Conservation (phyloP, 495 filamentous ascomycete genomes). For the Penicillium odoratum region DNA sequence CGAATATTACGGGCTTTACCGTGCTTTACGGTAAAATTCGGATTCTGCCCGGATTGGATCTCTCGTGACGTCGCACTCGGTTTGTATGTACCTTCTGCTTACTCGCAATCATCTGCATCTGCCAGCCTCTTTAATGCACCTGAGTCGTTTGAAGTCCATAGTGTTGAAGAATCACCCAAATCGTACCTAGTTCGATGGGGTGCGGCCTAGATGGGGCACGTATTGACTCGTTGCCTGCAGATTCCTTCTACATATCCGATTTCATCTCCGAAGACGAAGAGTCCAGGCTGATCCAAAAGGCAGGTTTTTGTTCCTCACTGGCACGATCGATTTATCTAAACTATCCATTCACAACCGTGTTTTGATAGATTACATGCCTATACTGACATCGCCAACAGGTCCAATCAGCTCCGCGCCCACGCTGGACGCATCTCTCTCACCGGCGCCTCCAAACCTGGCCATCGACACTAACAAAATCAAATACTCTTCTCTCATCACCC, state of each 20-base stretch:
- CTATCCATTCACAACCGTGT: background rate
- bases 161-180: background rate
- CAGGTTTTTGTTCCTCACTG: slow-evolving; percentile 25
- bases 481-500: slow-evolving; percentile 72
- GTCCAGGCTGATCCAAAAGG: slow-evolving; percentile 65
- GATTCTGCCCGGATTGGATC: too few species aligned
- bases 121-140: too few species aligned
- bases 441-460: slow-evolving; percentile 91
- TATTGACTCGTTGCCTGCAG: slow-evolving; percentile 60
- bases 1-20: too few species aligned
- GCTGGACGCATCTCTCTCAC: slow-evolving; percentile 82
- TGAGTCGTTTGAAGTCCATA: too few species aligned
- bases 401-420: slow-evolving; percentile 61
- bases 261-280: slow-evolving; percentile 85
- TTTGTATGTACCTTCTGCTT: too few species aligned
- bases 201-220: slow-evolving; percentile 43
- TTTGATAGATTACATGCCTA: background rate
- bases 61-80: too few species aligned
- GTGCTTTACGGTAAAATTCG: too few species aligned
- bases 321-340: background rate
- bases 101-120: too few species aligned
- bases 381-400: slow-evolving; percentile 33
- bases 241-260: slow-evolving; percentile 82
- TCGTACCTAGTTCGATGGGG: slow-evolving; percentile 7
- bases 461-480: slow-evolving; percentile 66